phyloP scores from a whole-genome alignment of 768 basidiomycete genomes.

The Tricholoma terreum region DNA sequence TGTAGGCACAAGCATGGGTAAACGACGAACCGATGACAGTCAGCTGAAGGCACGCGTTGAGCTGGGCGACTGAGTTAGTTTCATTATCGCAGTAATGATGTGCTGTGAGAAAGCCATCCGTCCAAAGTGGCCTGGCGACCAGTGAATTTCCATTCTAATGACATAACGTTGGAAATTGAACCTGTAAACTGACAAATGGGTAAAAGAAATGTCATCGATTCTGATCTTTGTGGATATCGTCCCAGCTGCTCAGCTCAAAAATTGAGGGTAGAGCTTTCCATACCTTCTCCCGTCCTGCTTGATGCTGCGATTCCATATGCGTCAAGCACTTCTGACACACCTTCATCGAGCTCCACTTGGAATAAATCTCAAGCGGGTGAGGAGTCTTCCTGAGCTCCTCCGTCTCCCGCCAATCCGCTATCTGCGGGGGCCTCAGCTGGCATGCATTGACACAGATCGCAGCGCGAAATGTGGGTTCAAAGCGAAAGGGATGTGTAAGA shows the following conservation, averaged over 20 bases:
- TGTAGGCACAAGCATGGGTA: too few relatives aligned
- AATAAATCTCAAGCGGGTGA: slow-evolving; percentile 37
- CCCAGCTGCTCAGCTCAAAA: slow-evolving; percentile 38
- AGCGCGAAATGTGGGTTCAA: slow-evolving; percentile 30
- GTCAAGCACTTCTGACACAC: slow-evolving; percentile 32
- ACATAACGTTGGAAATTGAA: too few relatives aligned
- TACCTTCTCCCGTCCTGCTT: slow-evolving; percentile 32
- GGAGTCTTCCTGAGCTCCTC: slow-evolving; percentile 34
- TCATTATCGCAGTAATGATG: too few relatives aligned
- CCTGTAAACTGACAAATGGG: not conserved
- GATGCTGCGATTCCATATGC: slow-evolving; percentile 27
- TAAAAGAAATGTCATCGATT: slow-evolving; percentile 21
- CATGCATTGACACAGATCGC: slow-evolving; percentile 28
- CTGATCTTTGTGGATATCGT: slow-evolving; percentile 34
- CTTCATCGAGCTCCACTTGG: slow-evolving; percentile 30
- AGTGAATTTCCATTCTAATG: too few relatives aligned
- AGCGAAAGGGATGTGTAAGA: slow-evolving; percentile 33
- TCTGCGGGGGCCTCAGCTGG: slow-evolving; percentile 20
- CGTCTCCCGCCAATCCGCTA: slow-evolving; percentile 26
- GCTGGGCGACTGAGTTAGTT: too few relatives aligned
- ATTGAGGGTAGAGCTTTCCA: slow-evolving; percentile 35
- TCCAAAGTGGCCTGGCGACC: too few relatives aligned
- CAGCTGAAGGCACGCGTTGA: too few relatives aligned
- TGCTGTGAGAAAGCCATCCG: too few relatives aligned
- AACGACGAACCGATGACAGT: too few relatives aligned